Evolutionary conservation across 2,329 filamentous ascomycete species (phyloP).

Genomic region (Aureobasidium lini): DNA sequence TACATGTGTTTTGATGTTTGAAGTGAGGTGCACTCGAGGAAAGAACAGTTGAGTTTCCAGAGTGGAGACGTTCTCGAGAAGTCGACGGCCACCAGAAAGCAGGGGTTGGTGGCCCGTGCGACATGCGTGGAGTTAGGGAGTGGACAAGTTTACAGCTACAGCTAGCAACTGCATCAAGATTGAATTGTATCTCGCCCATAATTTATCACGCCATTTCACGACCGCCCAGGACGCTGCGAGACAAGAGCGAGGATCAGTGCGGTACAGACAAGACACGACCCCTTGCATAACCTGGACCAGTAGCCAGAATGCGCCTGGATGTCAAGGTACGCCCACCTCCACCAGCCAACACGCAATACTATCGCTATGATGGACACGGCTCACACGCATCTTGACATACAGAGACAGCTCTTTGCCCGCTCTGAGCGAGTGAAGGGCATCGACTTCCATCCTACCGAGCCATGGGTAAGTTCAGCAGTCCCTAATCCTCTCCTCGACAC

Average conservation of each 20-base stretch:
- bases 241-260: neutral
- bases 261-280: constrained; percentile 15
- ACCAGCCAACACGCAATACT: neutral
- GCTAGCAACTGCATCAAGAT: constrained; percentile 2
- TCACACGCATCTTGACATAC: constrained; percentile 22
- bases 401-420: constrained; percentile 78
- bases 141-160: constrained; percentile 14
- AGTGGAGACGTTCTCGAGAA: neutral
- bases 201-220: neutral
- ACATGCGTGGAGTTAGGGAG: constrained; percentile 6
- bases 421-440: constrained; percentile 95
- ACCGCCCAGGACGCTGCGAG: neutral
- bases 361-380: neutral
- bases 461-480: constrained; percentile 59
- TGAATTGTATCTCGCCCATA: neutral
- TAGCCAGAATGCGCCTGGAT: constrained; percentile 48
- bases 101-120: constrained; percentile 4
- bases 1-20: neutral
- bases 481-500: neutral
- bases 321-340: constrained; percentile 42
- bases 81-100: constrained; percentile 1
- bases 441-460: constrained; percentile 94
- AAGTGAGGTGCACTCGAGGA: neutral
- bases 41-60: neutral
- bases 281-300: constrained; percentile 24